phyloP scores from a whole-genome alignment of 176 grass and related monocot species.

The Carex parvula region DNA sequence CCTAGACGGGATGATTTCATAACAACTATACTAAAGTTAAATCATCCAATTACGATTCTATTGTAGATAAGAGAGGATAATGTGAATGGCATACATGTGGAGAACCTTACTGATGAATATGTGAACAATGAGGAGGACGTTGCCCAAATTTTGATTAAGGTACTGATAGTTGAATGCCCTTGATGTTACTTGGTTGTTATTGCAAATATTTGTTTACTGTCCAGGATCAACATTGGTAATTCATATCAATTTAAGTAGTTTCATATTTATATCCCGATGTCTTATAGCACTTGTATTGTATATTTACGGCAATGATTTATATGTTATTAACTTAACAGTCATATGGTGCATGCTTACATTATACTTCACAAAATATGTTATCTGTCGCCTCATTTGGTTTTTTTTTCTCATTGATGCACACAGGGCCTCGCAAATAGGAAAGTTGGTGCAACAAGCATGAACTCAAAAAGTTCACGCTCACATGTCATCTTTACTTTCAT shows the following conservation, averaged over 20 bases:
- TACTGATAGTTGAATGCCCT: constrained; percentile 22
- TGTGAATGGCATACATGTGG: constrained; percentile 64
- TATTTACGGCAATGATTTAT: not conserved
- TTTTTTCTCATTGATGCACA: not conserved
- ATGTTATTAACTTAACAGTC: constrained; percentile 7
- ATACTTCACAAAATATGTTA: not conserved
- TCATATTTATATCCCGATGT: not conserved
- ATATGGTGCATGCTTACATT: not conserved
- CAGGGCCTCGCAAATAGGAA: constrained; percentile 96
- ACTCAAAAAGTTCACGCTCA: constrained; percentile 95
- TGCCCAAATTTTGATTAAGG: constrained; percentile 91
- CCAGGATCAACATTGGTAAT: not conserved
- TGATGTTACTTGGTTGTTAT: not conserved
- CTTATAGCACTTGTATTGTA: not conserved
- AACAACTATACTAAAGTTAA: constrained; percentile 15
- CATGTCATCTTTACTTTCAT: constrained; percentile 85
- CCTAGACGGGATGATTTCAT: not conserved
- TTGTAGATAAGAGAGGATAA: constrained; percentile 72
- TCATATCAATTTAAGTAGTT: not conserved
- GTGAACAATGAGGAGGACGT: constrained; percentile 70
- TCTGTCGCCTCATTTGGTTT: constrained; percentile 11
- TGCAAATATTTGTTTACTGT: constrained; percentile 2
- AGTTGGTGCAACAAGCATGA: constrained; percentile 76
- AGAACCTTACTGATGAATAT: constrained; percentile 90
- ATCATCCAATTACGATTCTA: not conserved